Base-by-base conservation (phyloP, 805 yeast genomes). In the Candida nitratophila region DNA sequence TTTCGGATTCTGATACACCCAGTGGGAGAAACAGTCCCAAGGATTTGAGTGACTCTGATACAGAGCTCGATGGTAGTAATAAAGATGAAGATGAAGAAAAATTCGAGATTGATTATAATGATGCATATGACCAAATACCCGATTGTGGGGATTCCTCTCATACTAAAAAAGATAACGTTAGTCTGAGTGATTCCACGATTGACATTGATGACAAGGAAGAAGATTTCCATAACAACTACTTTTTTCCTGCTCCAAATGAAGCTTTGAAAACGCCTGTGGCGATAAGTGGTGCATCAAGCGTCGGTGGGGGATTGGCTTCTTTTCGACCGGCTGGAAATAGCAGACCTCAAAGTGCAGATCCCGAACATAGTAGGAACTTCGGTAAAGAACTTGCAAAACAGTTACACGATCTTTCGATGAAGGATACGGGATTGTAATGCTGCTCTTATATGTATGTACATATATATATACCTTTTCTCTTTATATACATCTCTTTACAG, bases 171-270 rank as follows among this genome's bases (percentile, higher is more conserved):
- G 37, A 34, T 20, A 34, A 8, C 12, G 24, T 34, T 4, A 34
- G 37, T 34, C n/a, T 19, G 20, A 53, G 55, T 24, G 67, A 70
- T 32, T 73, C 74, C 40, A 76, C 77, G 1, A 58, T 71, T 44
- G 74, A 70, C 27, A 48, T 73, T 26, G 77, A 73, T 46, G 77
- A 73, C 47, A 68, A 66, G 46, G 78, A 72, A 49, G 62, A 67
- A 4, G 79, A 73, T 49, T 74, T 71, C 50, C 71, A 70, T 48
- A 60, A 70, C 48, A 77, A 73, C 50, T 72, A 71, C 51, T 76
- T 76, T n/a, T 71, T 66, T 49, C 79, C 78, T 4, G 53, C 62
- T 8, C 67, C 62, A 6, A 71, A 68, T 48, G 77, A 74, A 22
- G 70, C 65, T 45, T 42, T 54, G 3, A 41, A 19, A 15, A 55